Conservation (phyloP, 129 eudicot species). For the Artemisia argyi region DNA sequence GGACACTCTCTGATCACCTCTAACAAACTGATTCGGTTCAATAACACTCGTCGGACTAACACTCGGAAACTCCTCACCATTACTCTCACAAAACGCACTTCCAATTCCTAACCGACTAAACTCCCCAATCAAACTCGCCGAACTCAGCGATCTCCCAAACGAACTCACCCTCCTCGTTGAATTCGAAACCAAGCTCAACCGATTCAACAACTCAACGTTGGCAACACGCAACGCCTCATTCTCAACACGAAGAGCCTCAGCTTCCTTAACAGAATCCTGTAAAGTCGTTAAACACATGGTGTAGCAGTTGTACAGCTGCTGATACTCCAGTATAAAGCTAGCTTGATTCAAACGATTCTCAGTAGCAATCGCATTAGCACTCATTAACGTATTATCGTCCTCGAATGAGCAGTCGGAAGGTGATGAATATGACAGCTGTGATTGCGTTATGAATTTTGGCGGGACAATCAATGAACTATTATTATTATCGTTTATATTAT, state of each 20-base stretch:
- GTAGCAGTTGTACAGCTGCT: constrained; percentile 64
- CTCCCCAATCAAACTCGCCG: constrained; percentile 28
- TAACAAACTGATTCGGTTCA: constrained; percentile 41
- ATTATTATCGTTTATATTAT: too few relatives aligned
- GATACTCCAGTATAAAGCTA: constrained; percentile 59
- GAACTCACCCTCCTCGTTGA: constrained; percentile 38
- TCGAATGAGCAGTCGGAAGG: constrained; percentile 59
- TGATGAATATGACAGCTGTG: constrained; percentile 43
- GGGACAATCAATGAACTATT: constrained; percentile 44
- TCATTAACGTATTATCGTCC: constrained; percentile 24
- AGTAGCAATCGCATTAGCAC: constrained; percentile 35
- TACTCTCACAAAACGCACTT: constrained; percentile 22
- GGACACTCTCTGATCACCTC: constrained; percentile 30
- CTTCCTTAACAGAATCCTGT: constrained; percentile 59
- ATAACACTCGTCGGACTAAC: constrained; percentile 56
- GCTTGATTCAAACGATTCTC: constrained; percentile 60
- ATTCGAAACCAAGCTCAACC: constrained; percentile 43
- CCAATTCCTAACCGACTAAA: constrained; percentile 46
- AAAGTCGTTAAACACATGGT: constrained; percentile 50
- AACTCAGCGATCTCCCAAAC: constrained; percentile 20
- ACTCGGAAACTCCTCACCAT: constrained; percentile 32
- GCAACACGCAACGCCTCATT: constrained; percentile 60
- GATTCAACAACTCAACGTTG: constrained; percentile 50
- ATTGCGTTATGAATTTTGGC: constrained; percentile 31
- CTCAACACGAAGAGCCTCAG: constrained; percentile 56